Evolutionary conservation across 2,329 filamentous ascomycete species (phyloP), one percentile per base, ranked within the genome.

Genomic region (Zymoseptoria crescenta): DNA sequence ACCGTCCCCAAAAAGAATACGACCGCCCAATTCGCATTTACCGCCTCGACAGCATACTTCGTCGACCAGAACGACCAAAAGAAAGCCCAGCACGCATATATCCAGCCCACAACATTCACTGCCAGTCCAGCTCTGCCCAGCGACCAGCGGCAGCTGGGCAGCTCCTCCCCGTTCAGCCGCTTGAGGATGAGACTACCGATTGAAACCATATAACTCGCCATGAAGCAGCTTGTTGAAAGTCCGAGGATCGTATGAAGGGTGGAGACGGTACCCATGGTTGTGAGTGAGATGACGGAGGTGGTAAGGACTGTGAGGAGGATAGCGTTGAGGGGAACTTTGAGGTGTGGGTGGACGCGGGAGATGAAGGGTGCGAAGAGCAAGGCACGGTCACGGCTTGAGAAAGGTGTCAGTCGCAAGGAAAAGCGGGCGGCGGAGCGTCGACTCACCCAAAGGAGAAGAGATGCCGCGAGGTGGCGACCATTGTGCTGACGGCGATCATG

Each of bases 11-110:
- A 54, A 52, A 79, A 79, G 48, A 81, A 74, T 6, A 79, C 70
- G n/a, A 74, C 66, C 29, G 75, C 76, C 78, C 78, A 83, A 66
- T 83, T 83, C 74, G 81, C 81, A 2, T 73, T 74, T 13, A 64
- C 64, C 1, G 72, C 65, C 1, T 54, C 62, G 1, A 78, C 74
- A 1, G 69, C 62, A 41, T 74, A 68, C 2, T 64, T 58, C 0
- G 70, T 65, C 0, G 81, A 81, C 74, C 74, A 76, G 62, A 74
- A 72, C 8, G 67, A 68, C 73, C 73, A 76, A 63, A 76, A 67
- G 58, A 75, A 72, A 0, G 68, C 67, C 56, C 73, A 72, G 19
- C 61, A 27, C 1, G 71, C 59, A 57, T 76, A 77, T 2, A 68
- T 10, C 8, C 76, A 56, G 0, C 69, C 72, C 7, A 75, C 49